Evolutionary conservation across 73 alveolate genomes (phyloP).

Genomic region (Symbiodinium pilosum): DNA sequence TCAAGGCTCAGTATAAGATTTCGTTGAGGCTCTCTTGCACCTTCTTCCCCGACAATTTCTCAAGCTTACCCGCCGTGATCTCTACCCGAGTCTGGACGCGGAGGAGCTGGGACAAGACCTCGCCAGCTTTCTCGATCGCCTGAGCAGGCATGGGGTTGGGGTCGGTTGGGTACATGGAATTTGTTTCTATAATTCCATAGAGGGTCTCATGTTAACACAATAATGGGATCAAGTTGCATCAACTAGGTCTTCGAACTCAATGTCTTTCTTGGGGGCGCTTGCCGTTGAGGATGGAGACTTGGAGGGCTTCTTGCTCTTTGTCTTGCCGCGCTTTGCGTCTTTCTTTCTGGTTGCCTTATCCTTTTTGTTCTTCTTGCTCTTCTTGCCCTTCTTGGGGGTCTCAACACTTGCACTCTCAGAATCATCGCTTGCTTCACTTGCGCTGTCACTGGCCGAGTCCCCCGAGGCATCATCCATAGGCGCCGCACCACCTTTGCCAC

Average conservation of each 20-base stretch:
- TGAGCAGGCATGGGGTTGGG: not conserved
- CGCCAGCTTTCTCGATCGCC: constrained; percentile 1
- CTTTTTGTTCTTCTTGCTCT: not conserved
- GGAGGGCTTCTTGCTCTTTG: not conserved
- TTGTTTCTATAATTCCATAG: no score
- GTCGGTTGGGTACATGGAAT: not conserved
- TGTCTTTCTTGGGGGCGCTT: not conserved
- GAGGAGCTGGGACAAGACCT: not conserved
- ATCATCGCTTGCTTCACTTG: not conserved
- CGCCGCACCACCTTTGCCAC: not conserved
- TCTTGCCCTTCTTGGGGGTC: not conserved
- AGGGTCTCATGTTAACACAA: no score
- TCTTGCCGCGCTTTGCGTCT: not conserved
- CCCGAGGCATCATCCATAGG: not conserved
- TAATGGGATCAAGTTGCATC: no score
- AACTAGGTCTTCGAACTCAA: not conserved
- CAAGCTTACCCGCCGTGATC: not conserved
- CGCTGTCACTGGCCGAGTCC: not conserved
- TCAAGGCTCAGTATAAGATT: not conserved
- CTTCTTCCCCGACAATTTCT: not conserved
- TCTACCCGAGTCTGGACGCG: not conserved
- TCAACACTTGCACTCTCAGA: not conserved
- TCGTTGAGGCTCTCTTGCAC: not conserved
- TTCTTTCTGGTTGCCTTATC: not conserved
- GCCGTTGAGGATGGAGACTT: not conserved